phyloP scores from a whole-genome alignment of 2,329 filamentous ascomycete species.

The Diaporthe velutina region DNA sequence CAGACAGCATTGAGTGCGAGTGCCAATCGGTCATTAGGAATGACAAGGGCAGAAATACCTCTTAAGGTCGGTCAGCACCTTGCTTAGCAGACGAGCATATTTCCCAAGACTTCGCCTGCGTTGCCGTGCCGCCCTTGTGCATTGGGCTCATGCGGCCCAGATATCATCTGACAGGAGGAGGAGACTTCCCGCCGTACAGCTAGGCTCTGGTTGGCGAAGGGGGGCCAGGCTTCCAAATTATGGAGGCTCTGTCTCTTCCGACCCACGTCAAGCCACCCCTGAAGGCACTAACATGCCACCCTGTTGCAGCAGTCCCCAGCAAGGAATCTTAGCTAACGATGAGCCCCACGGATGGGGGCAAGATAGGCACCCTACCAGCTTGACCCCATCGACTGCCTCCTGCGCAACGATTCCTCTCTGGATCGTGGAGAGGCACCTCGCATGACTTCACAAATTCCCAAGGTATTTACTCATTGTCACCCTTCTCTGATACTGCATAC shows the following conservation, averaged over 20 bases:
- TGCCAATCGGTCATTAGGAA: constrained; percentile 38
- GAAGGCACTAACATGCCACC: constrained; percentile 37
- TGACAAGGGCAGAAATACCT: constrained; percentile 40
- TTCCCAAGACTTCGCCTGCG: constrained; percentile 17
- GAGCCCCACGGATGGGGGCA: constrained; percentile 35
- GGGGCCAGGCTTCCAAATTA: constrained; percentile 33
- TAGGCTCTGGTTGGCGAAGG: constrained; percentile 25
- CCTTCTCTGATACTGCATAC: not conserved
- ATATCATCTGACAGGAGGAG: constrained; percentile 26
- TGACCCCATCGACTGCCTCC: constrained; percentile 43
- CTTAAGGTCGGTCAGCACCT: constrained; percentile 39
- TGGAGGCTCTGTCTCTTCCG: constrained; percentile 38
- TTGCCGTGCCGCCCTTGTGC: constrained; percentile 34
- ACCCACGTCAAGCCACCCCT: constrained; percentile 36
- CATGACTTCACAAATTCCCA: constrained; percentile 61
- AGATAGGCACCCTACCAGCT: constrained; percentile 46
- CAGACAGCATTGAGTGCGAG: constrained; percentile 24
- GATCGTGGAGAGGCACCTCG: constrained; percentile 53
- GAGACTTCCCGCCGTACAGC: constrained; percentile 24
- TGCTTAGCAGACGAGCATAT: constrained; percentile 25
- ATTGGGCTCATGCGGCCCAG: constrained; percentile 35
- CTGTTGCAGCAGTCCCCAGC: constrained; percentile 38
- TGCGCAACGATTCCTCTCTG: constrained; percentile 51
- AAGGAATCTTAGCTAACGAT: constrained; percentile 38
- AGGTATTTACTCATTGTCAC: constrained; percentile 50